These are phyloP conservation scores for Gossypium mustelinum DNA, from an alignment of 345 rosid genomes.

Conservation along the genomic window DNA sequence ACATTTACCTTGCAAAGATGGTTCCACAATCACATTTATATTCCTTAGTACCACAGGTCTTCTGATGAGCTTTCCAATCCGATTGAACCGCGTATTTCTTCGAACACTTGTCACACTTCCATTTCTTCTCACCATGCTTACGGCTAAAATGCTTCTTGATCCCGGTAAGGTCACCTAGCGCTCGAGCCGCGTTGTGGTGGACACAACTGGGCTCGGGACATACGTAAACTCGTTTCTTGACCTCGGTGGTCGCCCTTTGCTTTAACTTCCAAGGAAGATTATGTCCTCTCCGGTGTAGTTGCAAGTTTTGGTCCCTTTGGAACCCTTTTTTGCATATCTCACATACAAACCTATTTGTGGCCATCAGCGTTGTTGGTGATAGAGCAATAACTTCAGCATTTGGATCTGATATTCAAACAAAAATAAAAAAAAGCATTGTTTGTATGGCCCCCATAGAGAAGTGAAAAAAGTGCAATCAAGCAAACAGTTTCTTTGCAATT, in stretches of 20 bases:
- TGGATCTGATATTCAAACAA: slow-evolving; percentile 41
- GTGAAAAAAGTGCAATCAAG: slow-evolving; percentile 21
- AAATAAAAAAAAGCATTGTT: not conserved
- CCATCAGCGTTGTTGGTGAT: slow-evolving; percentile 68
- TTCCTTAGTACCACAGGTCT: slow-evolving; percentile 91
- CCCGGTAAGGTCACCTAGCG: slow-evolving; percentile 71
- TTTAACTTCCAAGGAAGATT: slow-evolving; percentile 72
- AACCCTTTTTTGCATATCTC: slow-evolving; percentile 81
- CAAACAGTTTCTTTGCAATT: slow-evolving; percentile 35
- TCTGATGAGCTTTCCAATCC: slow-evolving; percentile 94
- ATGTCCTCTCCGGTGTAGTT: slow-evolving; percentile 67
- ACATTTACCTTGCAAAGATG: slow-evolving; percentile 74
- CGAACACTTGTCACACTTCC: slow-evolving; percentile 96
- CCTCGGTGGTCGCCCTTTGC: slow-evolving; percentile 53
- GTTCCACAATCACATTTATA: slow-evolving; percentile 96
- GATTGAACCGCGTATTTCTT: slow-evolving; percentile 93
- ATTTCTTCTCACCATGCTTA: slow-evolving; percentile 89
- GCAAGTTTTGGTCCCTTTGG: slow-evolving; percentile 77
- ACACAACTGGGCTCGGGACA: slow-evolving; percentile 66
- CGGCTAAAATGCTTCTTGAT: slow-evolving; percentile 75
- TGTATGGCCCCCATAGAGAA: slow-evolving; percentile 11
- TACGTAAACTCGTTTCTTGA: slow-evolving; percentile 53
- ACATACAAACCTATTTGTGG: slow-evolving; percentile 69
- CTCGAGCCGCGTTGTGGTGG: slow-evolving; percentile 67
- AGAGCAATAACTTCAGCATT: slow-evolving; percentile 64